Percentiles rank a stretch among this genome's conserved stretches.
These are phyloP conservation scores for Citrus maxima DNA, from an alignment of 345 rosid genomes.

Conservation along the genomic window DNA sequence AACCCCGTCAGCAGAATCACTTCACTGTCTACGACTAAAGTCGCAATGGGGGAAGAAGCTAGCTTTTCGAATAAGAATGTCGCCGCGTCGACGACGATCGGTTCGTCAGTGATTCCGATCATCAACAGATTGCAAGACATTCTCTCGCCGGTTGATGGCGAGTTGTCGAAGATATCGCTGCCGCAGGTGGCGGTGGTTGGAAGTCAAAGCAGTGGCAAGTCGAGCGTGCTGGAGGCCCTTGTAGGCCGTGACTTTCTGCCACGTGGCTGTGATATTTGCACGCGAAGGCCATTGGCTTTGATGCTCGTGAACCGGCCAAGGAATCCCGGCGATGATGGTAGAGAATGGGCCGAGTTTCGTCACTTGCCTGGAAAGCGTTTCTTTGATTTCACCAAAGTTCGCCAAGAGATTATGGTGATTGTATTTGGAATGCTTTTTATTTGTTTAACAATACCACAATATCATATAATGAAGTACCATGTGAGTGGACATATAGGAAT, in stretches of 20 bases:
- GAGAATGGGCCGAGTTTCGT: constrained; percentile 44
- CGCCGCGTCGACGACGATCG: constrained; percentile 11
- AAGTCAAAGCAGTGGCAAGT: constrained; percentile 55
- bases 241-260: constrained; percentile 53
- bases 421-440: not conserved
- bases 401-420: constrained; percentile 40
- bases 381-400: constrained; percentile 31
- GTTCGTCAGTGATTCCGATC: constrained; percentile 36
- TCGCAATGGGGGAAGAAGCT: constrained; percentile 16
- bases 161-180: constrained; percentile 24
- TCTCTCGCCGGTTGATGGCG: constrained; percentile 22
- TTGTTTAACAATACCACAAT: not conserved
- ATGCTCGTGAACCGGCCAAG: constrained; percentile 28
- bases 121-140: constrained; percentile 37
- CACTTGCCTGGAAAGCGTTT: constrained; percentile 38
- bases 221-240: constrained; percentile 46
- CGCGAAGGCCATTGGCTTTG: constrained; percentile 37
- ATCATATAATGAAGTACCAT: too few relatives aligned
- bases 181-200: constrained; percentile 60
- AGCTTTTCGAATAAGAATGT: not conserved
- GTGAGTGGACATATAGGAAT: too few relatives aligned
- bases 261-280: constrained; percentile 44
- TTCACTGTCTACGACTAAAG: not conserved
- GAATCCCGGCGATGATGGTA: constrained; percentile 8
- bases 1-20: not conserved